Base-by-base conservation (phyloP, 345 rosid species). In the Linum lewisii region DNA sequence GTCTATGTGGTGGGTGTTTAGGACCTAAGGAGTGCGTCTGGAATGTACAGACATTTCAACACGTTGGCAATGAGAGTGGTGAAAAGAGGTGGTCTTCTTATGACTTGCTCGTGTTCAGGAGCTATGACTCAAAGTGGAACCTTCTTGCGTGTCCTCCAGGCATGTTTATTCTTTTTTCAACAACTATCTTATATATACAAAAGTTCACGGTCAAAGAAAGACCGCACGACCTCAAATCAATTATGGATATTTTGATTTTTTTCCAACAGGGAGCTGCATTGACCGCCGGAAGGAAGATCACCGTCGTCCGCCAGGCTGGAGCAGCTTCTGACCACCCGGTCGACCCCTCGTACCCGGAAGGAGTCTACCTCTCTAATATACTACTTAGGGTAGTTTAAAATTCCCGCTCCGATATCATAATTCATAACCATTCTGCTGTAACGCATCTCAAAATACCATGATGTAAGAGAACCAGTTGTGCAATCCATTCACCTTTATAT, bases 31-130 rank as follows among this genome's bases (percentile, higher is more conserved):
- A 88, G 71, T 61, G 95, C 92, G 20, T 59, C 70, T 13, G 88
- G 95, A 63, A 88, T 92, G 95, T 88, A 86, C 70, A 86, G 82
- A 73, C 86, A 83, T 64, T 69, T 86, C 53, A 92, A 92, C 68
- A 77, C 86, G 7, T 60, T 88, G 61, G 95, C 97, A 7, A 82
- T 88, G 95, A 76, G 77, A 70, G 58, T 92, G 67, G 83, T 88
- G 4, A 82, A 70, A 71, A 80, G 71, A 67, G 97, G 91, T 3
- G 94, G 98, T 56, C 84, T 92, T 68, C 79, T 86, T 65, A 88
- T 92, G 95, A 88, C 95, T 21, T 92, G 95, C 53, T 88, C 97
- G 15, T 88, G 95, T 75, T 92, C 96, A 3, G 97, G 98, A 68
- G 95, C 97, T 4, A 82, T 86, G 87, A 86, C 98, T 11, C 91